These are phyloP conservation scores for Backusella tarrabulga DNA, from an alignment of 192 early-diverging fungal species.

Conservation along the genomic window DNA sequence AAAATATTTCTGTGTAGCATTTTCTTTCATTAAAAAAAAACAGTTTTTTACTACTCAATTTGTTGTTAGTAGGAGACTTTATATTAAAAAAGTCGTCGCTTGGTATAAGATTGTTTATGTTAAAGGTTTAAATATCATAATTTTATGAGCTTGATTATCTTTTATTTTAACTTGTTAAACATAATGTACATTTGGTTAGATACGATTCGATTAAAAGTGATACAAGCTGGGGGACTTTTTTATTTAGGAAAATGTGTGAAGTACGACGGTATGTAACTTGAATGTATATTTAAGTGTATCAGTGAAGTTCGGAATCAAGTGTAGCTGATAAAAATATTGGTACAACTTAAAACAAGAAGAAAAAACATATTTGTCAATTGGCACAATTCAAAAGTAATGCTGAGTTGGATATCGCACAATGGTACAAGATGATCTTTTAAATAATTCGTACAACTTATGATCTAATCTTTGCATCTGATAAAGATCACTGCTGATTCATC, in stretches of 20 bases:
- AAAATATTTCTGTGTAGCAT: background rate
- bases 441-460: background rate
- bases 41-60: background rate
- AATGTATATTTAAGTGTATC: background rate
- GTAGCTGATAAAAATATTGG: background rate
- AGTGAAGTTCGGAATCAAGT: background rate
- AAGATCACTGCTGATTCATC: conserved; percentile 8
- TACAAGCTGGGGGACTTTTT: background rate
- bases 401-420: background rate
- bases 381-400: background rate
- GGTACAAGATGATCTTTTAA: conserved; percentile 3
- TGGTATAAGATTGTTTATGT: no score
- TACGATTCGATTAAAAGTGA: background rate
- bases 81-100: no score
- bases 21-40: background rate
- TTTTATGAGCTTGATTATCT: no score
- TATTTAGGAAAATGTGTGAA: background rate
- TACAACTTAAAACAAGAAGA: background rate
- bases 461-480: conserved; percentile 7
- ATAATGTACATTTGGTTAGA: background rate
- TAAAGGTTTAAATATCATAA: no score
- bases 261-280: background rate
- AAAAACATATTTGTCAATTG: background rate
- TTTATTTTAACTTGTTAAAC: background rate
- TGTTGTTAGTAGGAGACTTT: background rate